Conservation (phyloP, 805 yeast genomes). For the Ogataea allantospora region DNA sequence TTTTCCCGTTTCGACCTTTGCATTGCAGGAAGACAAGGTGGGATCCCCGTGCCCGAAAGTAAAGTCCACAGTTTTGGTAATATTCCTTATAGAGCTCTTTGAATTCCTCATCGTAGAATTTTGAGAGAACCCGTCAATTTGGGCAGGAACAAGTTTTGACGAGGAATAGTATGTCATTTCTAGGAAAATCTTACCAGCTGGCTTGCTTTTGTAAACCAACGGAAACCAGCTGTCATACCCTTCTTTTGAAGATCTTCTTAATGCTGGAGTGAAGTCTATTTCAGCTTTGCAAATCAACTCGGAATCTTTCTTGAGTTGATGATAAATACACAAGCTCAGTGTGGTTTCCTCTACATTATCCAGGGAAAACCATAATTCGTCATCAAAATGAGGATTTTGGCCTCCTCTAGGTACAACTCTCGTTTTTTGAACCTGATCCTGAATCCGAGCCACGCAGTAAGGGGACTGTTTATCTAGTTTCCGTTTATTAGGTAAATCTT, state of each 20-base stretch:
- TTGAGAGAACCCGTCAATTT: too few relatives aligned
- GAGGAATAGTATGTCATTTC: constrained; percentile 90
- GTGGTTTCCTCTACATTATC: constrained; percentile 61
- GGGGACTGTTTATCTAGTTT: constrained; percentile 93
- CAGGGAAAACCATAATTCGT: constrained; percentile 66
- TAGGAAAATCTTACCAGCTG: constrained; percentile 84
- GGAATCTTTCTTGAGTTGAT: constrained; percentile 83
- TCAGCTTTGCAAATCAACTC: constrained; percentile 81
- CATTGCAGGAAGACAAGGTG: too few relatives aligned
- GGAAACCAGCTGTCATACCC: constrained; percentile 88
- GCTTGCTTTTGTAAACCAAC: constrained; percentile 60
- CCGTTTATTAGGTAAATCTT: constrained; percentile 81
- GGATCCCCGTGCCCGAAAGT: too few relatives aligned
- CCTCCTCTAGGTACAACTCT: constrained; percentile 83
- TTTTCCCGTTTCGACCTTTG: too few relatives aligned
- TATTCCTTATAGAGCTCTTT: too few relatives aligned
- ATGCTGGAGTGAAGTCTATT: constrained; percentile 73
- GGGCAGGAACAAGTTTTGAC: constrained; percentile 31
- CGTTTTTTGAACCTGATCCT: constrained; percentile 78
- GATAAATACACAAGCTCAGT: constrained; percentile 72
- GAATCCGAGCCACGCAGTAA: constrained; percentile 77
- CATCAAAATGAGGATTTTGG: constrained; percentile 88
- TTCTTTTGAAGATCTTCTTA: constrained; percentile 60
- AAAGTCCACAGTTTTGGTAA: too few relatives aligned
- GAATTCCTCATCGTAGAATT: too few relatives aligned